Base-by-base conservation (phyloP, 495 filamentous ascomycete species). In the Staphylotrichum tortipilum region DNA sequence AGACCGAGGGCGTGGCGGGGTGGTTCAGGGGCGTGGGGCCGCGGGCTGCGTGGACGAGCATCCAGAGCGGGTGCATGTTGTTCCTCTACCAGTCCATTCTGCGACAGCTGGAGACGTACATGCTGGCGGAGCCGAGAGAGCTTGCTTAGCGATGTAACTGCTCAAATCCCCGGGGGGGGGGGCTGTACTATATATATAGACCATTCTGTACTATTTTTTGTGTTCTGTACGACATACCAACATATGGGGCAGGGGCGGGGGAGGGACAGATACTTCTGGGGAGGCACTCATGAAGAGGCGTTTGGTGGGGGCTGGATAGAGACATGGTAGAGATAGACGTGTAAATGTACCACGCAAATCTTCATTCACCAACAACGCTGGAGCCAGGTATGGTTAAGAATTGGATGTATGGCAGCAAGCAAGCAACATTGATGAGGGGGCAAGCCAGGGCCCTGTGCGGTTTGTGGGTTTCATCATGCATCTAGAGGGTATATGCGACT, bases 11-110 rank as follows among this genome's bases (percentile, higher is more conserved):
- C 1, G 47, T 96, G 31, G 78, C 70, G 1, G 94, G 92, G 10
- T 94, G 90, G 81, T 98, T 98, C 66, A 80, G 94, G 30, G 92
- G 92, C 11, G 92, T 98, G 29, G 92, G 89, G 5, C 92, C 92
- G 8, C 80, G 92, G 28, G 81, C 82, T 47, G 88, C 96, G n/a
- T 98, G 92, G 92, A 97, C 92, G 40, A 94, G 88, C 62, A 86
- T 96, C 41, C 92, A 98, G 69, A 92, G 86, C 60, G 86, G 91
- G 21, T 95, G 89, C 42, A 98, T 98, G 92, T 69, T 98, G 58
- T 88, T 98, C 47, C 71, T 95, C 67, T 98, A 98, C 65, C 94
- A 97, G 68, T 82, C 79, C 48, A 71, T 98, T 42, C 65, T 97
- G 59, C 83, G 84, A 62, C 78, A 80, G 70, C 72, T 95, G 56